Conservation (phyloP, 257 asterid species). For the Verbascum thapsus region DNA sequence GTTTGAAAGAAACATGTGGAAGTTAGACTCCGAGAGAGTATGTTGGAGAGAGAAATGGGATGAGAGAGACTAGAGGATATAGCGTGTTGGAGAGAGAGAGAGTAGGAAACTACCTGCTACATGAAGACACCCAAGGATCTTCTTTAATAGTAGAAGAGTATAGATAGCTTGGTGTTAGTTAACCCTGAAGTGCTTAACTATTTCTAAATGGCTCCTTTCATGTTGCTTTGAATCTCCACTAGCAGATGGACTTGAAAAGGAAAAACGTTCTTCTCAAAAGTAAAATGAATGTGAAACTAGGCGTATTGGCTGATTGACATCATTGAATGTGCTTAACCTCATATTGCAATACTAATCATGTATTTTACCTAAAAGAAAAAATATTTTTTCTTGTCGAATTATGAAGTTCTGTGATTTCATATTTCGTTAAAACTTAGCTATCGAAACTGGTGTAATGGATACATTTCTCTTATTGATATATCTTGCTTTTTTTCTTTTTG, state of each 20-base stretch:
- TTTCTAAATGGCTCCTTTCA: conserved; percentile 14
- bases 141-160: not conserved
- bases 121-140: no score
- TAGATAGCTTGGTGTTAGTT: conserved; percentile 9
- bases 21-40: no score
- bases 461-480: not conserved
- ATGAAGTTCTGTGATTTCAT: not conserved
- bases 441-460: not conserved
- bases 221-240: not conserved
- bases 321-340: not conserved
- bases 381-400: not conserved
- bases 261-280: not conserved
- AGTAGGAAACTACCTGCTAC: no score
- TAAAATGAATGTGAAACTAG: not conserved
- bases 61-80: no score
- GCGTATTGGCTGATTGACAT: not conserved
- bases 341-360: not conserved
- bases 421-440: not conserved
- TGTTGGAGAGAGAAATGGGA: no score
- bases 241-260: not conserved
- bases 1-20: no score
- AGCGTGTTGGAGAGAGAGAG: no score
- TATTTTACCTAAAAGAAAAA: not conserved
- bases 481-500: conserved; percentile 16
- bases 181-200: conserved; percentile 9